Base-by-base conservation (phyloP, 2,329 filamentous ascomycete genomes). In the Stachybotrys chartarum region DNA sequence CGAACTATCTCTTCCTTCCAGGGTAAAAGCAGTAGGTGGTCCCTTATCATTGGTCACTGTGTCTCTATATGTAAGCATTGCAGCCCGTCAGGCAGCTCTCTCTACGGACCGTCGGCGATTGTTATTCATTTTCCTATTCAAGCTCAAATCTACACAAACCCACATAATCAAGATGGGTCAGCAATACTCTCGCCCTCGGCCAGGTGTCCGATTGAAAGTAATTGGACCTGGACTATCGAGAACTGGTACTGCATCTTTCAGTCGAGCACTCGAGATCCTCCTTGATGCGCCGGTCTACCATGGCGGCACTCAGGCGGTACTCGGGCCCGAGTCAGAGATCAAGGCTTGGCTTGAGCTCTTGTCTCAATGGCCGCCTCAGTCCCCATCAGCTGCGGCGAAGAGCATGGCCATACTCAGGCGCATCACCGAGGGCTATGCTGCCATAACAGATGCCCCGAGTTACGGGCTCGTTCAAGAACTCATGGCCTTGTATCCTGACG, bases 201-300 rank as follows among this genome's bases (percentile, higher is more conserved):
- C 59, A 16, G 64, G 59, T 7, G 56, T 55, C 49, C 54, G 55
- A 32, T 52, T 65, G 24, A 59, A 56, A 39, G 60, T 66, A 54
- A 63, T 68, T 54, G 62, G 64, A 31, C 63, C 63, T 45, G 65
- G 64, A 32, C 55, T 65, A 17, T 56, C 62, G 5, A 59, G 60
- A 10, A 65, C 63, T 12, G 65, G 62, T 46, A 66, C 62, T 17
- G 56, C 58, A 30, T 65, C 64, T 1, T 58, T 67, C 56, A 57
- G 57, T 50, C 52, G 46, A 8, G 64, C 63, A 0, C 58, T 66
- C 30, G 55, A 60, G n/a, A 66, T 61, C 39, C 57, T 66, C 24
- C 59, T 65, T n/a, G 48, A 60, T 44, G 61, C 57, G 1, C 62
- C 63, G 5, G 59, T 64, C 17, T 58, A 62, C 49, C 61, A 64